phyloP scores from a whole-genome alignment of 2,329 filamentous ascomycete species.

The Aspergillus ruber region DNA sequence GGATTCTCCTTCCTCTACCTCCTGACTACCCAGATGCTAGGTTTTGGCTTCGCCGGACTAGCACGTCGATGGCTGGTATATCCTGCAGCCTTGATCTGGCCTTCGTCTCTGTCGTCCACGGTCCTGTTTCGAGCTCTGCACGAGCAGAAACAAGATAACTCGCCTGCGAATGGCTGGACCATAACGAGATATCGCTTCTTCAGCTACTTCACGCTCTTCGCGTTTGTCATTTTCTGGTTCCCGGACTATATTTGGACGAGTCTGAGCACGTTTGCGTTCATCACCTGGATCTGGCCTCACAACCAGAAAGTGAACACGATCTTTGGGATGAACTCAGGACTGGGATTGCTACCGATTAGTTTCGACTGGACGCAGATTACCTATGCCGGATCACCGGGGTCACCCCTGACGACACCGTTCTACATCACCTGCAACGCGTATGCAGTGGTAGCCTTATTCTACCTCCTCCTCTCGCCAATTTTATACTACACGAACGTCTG shows the following conservation, averaged over 20 bases:
- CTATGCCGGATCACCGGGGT: constrained; percentile 21
- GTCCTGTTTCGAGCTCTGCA: constrained; percentile 16
- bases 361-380: constrained; percentile 41
- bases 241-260: constrained; percentile 45
- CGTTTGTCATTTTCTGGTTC: constrained; percentile 42
- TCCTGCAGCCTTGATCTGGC: constrained; percentile 16
- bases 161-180: constrained; percentile 13
- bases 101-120: constrained; percentile 14
- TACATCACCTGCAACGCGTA: constrained; percentile 53
- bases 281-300: constrained; percentile 42
- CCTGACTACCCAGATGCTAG: constrained; percentile 26
- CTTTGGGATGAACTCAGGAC: constrained; percentile 21
- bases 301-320: constrained; percentile 28
- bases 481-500: constrained; percentile 53
- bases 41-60: constrained; percentile 17
- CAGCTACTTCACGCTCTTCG: constrained; percentile 9
- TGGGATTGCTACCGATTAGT: constrained; percentile 35
- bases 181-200: constrained; percentile 16
- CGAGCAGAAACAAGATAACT: constrained; percentile 8
- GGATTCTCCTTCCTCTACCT: constrained; percentile 29
- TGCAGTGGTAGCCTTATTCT: constrained; percentile 49
- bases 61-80: constrained; percentile 17
- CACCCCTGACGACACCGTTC: constrained; percentile 24
- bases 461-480: constrained; percentile 43
- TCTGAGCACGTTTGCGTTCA: constrained; percentile 42